Evolutionary conservation across 1,284 basidiomycete species (phyloP), one percentile per base, ranked within the genome.

Genomic region (Porphyrellus sp.): DNA sequence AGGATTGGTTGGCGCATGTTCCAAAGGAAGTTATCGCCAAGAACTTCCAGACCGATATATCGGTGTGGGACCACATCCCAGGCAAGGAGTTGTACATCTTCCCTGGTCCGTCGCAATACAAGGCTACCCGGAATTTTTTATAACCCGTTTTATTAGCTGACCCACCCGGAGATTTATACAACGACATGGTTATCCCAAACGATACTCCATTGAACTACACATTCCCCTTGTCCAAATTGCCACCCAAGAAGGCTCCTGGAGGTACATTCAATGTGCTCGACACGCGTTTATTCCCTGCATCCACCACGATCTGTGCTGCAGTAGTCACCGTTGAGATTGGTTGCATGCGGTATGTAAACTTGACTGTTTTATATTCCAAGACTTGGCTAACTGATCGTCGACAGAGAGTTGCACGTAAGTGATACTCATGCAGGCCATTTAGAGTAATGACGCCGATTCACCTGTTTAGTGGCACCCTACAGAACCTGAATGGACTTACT

Each of bases 241-340:
- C 63, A 5, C 59, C 76, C 2, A 77, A 71, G 0, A 63, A 69
- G 40, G 68, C 73, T 35, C 63, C 72, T 38, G 83, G 82, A 20
- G 85, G 85, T 8, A 72, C 75, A 1, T 74, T 81, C 46, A 86
- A 86, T 63, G 74, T 85, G 20, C 74, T 82, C 18, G 85, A 88
- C 59, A 76, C 76, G 0, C 70, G 64, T 28, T 77, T 76, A 18
- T 88, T 89, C 69, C 71, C 72, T 27, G 78, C 78, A 4, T 70
- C 82, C 8, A 73, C 75, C 51, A 79, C 76, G 5, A 78, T 87
- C 35, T 76, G 80, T 5, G 77, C 75, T 0, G 83, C 77, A 1
- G 80, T 83, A 49, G 79, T 88, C 6, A 74, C 70, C 0, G 74
- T 86, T 28, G 74, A 83, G 46, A 76, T 75, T 28, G 82, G 81